Percentiles rank a stretch among this genome's conserved stretches.
These are phyloP conservation scores for Solanum neorickii DNA, from an alignment of 257 asterid genomes.

Conservation along the genomic window DNA sequence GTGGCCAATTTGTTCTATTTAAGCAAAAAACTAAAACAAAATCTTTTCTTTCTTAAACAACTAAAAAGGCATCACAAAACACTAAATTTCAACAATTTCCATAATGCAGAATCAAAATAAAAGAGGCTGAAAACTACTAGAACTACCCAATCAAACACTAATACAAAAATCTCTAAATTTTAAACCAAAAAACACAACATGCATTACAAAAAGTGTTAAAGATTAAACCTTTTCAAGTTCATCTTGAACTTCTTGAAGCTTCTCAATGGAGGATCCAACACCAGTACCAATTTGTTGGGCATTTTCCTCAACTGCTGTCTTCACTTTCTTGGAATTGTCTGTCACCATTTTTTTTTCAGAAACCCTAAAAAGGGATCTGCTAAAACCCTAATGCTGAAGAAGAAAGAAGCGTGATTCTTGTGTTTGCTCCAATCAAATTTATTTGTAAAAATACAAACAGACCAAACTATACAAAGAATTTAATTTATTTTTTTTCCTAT, in stretches of 20 bases:
- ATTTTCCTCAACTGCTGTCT: conserved; percentile 20
- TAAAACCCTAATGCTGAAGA: conserved; percentile 10
- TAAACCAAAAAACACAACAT: not conserved
- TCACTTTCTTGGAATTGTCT: conserved; percentile 29
- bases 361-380: not conserved
- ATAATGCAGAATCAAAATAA: not conserved
- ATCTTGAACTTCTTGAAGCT: conserved; percentile 36
- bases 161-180: not conserved
- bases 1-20: not conserved
- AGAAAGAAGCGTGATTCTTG: not conserved
- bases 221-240: conserved; percentile 35
- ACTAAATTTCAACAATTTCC: not conserved
- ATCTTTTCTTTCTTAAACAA: not conserved
- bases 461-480: not conserved
- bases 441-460: not conserved
- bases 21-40: not conserved
- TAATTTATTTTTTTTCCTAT: too few species aligned
- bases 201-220: not conserved
- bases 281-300: conserved; percentile 8
- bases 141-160: not conserved
- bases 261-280: conserved; percentile 18
- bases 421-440: not conserved
- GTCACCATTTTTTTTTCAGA: conserved; percentile 19
- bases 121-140: not conserved
- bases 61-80: not conserved